These are phyloP conservation scores for Calonectria pseudoturangicola DNA, from an alignment of 2,329 filamentous ascomycete species.

Conservation along the genomic window DNA sequence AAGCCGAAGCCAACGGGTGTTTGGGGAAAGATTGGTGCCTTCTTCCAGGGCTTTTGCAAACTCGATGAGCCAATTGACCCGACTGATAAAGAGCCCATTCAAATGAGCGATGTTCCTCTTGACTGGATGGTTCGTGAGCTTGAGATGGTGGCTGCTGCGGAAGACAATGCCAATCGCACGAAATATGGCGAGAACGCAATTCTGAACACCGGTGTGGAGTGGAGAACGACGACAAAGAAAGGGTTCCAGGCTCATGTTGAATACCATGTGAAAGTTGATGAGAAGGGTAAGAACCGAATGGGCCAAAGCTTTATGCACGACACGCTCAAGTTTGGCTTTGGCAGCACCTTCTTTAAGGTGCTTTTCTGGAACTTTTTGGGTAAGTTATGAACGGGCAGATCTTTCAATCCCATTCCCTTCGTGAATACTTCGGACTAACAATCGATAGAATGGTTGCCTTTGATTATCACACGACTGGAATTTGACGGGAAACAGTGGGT, in stretches of 20 bases:
- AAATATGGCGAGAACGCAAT: too few relatives aligned
- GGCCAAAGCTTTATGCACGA: conserved; percentile 2
- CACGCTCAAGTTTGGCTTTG: conserved; percentile 6
- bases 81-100: background rate
- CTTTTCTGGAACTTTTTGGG: conserved; percentile 14
- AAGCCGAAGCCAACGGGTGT: background rate
- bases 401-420: too few relatives aligned
- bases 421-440: background rate
- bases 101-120: conserved; percentile 14
- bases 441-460: background rate
- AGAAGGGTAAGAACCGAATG: background rate
- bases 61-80: background rate
- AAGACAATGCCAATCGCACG: background rate
- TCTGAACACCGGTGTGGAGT: background rate
- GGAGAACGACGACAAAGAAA: background rate
- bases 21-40: background rate
- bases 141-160: background rate
- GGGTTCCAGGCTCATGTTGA: background rate
- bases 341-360: conserved; percentile 4
- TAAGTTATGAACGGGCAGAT: background rate
- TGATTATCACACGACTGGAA: conserved; percentile 1
- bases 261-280: too few relatives aligned
- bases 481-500: background rate
- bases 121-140: conserved; percentile 15
- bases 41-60: background rate